Percentiles rank a stretch among this genome's conserved stretches.
phyloP scores from a whole-genome alignment of 805 yeast genomes.

The Jamesozyma hellenica region DNA sequence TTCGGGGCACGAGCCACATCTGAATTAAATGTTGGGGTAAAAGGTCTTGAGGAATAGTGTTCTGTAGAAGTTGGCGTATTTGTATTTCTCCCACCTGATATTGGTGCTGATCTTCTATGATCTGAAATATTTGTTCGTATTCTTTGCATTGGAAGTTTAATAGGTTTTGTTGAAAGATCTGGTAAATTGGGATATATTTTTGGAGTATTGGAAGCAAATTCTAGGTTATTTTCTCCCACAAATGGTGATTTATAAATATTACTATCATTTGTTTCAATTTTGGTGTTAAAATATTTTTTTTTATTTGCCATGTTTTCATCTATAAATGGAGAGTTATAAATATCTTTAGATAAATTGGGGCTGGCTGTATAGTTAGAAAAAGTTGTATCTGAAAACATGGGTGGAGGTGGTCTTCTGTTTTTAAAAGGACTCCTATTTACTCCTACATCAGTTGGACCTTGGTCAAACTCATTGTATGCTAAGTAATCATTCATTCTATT shows the following conservation, averaged over 20 bases:
- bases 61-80: background rate
- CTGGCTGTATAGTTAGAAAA: background rate
- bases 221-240: constrained; percentile 3
- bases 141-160: background rate
- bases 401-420: constrained; percentile 21
- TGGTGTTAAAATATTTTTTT: background rate
- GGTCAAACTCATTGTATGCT: no score
- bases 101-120: background rate
- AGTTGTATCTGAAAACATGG: constrained; percentile 7
- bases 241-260: constrained; percentile 7
- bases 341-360: background rate
- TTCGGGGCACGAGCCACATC: background rate
- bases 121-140: background rate
- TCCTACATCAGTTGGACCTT: no score
- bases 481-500: no score
- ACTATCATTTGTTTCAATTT: background rate
- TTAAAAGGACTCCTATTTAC: background rate
- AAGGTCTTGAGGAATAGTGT: background rate
- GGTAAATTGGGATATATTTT: background rate
- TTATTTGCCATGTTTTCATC: constrained; percentile 6
- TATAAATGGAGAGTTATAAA: constrained; percentile 13
- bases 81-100: background rate
- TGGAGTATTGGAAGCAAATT: background rate
- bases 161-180: background rate
- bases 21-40: background rate